Conservation (phyloP, 1,139 yeast genomes). For the Schwanniomyces etchellsii region DNA sequence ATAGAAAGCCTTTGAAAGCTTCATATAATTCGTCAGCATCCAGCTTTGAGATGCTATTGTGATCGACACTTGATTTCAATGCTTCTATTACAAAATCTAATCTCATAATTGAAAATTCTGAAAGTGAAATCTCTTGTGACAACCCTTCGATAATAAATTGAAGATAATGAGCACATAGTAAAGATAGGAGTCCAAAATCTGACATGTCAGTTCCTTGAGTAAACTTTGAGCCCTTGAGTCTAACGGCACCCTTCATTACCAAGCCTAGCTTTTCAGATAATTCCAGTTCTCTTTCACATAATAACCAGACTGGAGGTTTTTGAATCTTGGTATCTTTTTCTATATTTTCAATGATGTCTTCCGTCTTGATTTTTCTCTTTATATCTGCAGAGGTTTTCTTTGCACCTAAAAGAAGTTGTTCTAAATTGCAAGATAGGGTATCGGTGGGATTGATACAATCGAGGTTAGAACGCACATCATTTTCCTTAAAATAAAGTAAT, state of each 20-base stretch:
- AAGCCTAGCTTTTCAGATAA: constrained; percentile 13
- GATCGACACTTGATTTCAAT: constrained; percentile 2
- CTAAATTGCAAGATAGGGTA: constrained; percentile 7
- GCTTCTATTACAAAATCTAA: constrained; percentile 3
- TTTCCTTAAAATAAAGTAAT: constrained; percentile 4
- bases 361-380: constrained; percentile 3
- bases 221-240: neutral
- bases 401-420: constrained; percentile 15
- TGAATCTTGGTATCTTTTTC: constrained; percentile 1
- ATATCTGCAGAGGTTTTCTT: constrained; percentile 8
- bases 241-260: constrained; percentile 12
- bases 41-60: constrained; percentile 1
- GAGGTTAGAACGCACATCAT: constrained; percentile 4
- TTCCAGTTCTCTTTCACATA: constrained; percentile 8
- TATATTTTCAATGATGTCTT: constrained; percentile 4
- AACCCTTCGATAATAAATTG: constrained; percentile 1
- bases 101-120: constrained; percentile 4
- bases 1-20: constrained; percentile 5
- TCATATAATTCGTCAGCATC: constrained; percentile 4
- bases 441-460: constrained; percentile 2
- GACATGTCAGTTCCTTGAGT: neutral
- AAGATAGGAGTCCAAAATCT: constrained; percentile 2
- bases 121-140: constrained; percentile 2
- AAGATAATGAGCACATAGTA: constrained; percentile 4
- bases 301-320: constrained; percentile 2